Percentiles rank a stretch among this genome's conserved stretches.
Evolutionary conservation across 164 flowering plant genomes (phyloP).

Genomic region (Santalum album): DNA sequence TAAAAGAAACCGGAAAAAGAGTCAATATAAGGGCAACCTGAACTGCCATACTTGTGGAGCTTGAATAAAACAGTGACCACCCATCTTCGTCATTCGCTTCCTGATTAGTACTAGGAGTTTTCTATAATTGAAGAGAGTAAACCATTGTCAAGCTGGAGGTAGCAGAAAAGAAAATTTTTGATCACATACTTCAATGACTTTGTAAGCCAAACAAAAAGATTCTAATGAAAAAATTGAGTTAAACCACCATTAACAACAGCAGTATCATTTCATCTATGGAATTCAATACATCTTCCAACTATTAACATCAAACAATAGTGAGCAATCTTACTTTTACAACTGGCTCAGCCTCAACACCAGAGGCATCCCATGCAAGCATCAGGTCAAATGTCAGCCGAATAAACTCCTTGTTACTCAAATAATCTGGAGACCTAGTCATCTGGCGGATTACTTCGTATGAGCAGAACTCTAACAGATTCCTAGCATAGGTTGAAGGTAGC

Average conservation of each 20-base stretch:
- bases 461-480: slow-evolving; percentile 62
- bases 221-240: too few species aligned
- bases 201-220: too few species aligned
- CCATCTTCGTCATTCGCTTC: slow-evolving; percentile 59
- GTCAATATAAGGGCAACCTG: slow-evolving; percentile 43
- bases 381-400: slow-evolving; percentile 65
- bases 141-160: slow-evolving; percentile 5
- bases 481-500: slow-evolving; percentile 37
- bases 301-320: slow-evolving; percentile 8
- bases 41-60: slow-evolving; percentile 68
- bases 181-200: too few species aligned
- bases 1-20: background rate
- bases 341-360: slow-evolving; percentile 30
- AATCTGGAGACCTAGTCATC: slow-evolving; percentile 30
- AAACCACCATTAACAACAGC: too few species aligned
- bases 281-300: slow-evolving; percentile 7
- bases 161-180: background rate
- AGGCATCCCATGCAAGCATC: slow-evolving; percentile 93
- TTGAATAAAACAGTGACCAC: slow-evolving; percentile 67
- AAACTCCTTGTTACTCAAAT: slow-evolving; percentile 57
- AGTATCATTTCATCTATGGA: background rate
- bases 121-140: slow-evolving; percentile 25
- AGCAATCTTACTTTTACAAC: slow-evolving; percentile 32
- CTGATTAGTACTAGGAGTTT: slow-evolving; percentile 24
- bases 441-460: slow-evolving; percentile 41